Percentiles rank a stretch among this genome's conserved stretches.
Evolutionary conservation across 805 yeast species (phyloP).

Genomic region (Ogataea paraovalis): DNA sequence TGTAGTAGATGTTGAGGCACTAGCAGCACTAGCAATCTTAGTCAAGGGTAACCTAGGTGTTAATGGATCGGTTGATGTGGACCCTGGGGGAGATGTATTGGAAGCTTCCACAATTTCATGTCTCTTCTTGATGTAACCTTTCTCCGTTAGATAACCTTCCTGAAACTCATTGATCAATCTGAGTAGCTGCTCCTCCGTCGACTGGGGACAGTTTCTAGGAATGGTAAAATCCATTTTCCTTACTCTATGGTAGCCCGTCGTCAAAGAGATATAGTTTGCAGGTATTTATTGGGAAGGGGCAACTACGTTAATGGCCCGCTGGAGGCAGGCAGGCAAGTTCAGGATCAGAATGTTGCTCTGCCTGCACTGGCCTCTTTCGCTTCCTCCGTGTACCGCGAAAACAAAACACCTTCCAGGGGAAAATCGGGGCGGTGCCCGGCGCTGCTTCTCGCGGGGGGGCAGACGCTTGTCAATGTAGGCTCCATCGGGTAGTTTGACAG

Average conservation of each 20-base stretch:
- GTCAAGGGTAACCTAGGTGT: conserved; percentile 9
- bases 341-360: too few relatives aligned
- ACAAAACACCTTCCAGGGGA: background rate
- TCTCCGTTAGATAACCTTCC: conserved; percentile 70
- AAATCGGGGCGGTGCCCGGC: background rate
- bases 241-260: background rate
- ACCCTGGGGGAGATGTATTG: conserved; percentile 5
- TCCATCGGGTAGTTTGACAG: too few relatives aligned
- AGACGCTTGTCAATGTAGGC: too few relatives aligned
- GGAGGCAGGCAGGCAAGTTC: too few relatives aligned
- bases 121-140: conserved; percentile 65
- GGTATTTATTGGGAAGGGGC: too few relatives aligned
- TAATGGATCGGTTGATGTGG: conserved; percentile 4
- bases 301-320: too few relatives aligned
- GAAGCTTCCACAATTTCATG: conserved; percentile 33
- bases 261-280: too few relatives aligned
- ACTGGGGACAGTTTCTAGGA: conserved; percentile 39
- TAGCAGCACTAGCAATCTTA: conserved; percentile 7
- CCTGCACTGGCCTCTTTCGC: too few relatives aligned
- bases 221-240: conserved; percentile 43
- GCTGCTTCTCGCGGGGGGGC: too few relatives aligned
- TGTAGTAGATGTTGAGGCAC: conserved; percentile 13
- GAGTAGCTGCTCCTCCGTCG: conserved; percentile 34
- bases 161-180: conserved; percentile 47
- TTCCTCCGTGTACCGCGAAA: background rate